Evolutionary conservation across 306 rosid genomes (phyloP), one percentile per base, ranked within the genome.

Genomic region (Prunus salicina): DNA sequence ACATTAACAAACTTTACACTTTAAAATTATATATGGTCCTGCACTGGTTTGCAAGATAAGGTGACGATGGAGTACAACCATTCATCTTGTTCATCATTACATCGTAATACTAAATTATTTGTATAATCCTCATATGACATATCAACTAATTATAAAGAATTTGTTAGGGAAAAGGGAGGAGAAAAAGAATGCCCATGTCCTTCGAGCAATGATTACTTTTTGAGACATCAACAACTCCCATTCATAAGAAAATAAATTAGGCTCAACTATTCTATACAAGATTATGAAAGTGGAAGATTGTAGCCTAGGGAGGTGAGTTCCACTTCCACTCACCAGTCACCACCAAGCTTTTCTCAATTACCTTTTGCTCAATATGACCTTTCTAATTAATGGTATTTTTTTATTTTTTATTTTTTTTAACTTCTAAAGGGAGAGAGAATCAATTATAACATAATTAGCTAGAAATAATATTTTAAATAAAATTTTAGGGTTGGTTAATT

Each of bases 51-150:
- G 46, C 27, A 32, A 60, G 69, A 68, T 34, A 74, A 45, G 27
- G 45, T 69, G 24, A 80, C 24, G 18, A 43, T 60, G 67, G 47
- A 24, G 55, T 41, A 53, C 66, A 74, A 80, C 50, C 72, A 19
- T 75, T 69, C 67, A 76, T 69, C 64, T 28, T n/a, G 41, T 45
- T 71, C 66, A 81, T 81, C 63, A 64, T 81, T 64, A 32, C 78
- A 30, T 55, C 62, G 58, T 49, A 49, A 61, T 25, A 18, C 57
- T 51, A 32, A 34, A 27, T 47, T 76, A 62, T 64, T 60, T 60
- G 52, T 41, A 69, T 69, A 69, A 60, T 63, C 53, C 28, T 28
- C 24, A 63, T 71, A 63, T 71, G 58, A 24, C 61, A 78, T 32
- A 69, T 78, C 45, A 30, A 69, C 56, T 30, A 38, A 19, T 8